These are phyloP conservation scores for Populus alba DNA, from an alignment of 345 rosid species.

Conservation along the genomic window DNA sequence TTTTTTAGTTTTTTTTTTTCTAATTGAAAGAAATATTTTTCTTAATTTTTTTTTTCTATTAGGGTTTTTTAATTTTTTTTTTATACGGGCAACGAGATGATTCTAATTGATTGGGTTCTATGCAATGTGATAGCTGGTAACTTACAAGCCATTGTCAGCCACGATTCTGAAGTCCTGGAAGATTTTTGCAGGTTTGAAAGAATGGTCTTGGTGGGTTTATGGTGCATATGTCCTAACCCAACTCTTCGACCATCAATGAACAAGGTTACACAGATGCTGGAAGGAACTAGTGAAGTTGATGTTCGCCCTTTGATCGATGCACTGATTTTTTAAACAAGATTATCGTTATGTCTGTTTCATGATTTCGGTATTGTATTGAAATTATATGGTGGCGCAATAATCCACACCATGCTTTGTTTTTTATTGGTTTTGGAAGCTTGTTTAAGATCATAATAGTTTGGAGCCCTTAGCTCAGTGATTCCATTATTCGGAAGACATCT, in stretches of 20 bases:
- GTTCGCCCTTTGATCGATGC: conserved; percentile 21
- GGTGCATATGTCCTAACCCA: conserved; percentile 29
- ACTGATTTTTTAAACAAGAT: neutral
- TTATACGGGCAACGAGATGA: conserved; percentile 18
- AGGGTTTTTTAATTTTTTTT: no score
- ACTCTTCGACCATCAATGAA: conserved; percentile 17
- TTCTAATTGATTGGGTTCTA: conserved; percentile 35
- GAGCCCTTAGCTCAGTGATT: no score
- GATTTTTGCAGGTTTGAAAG: conserved; percentile 25
- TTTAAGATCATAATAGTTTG: no score
- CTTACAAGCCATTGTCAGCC: conserved; percentile 9
- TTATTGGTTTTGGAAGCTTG: no score
- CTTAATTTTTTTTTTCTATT: no score
- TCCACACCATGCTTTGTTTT: no score
- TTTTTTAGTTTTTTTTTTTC: no score
- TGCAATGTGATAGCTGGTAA: conserved; percentile 16
- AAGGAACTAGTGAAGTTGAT: conserved; percentile 34
- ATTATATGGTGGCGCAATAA: no score
- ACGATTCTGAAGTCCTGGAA: conserved; percentile 19
- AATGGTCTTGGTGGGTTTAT: conserved; percentile 28
- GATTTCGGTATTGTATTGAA: neutral
- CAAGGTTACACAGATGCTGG: conserved; percentile 36
- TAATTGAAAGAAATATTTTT: no score
- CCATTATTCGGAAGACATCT: no score
- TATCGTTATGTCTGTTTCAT: neutral